Base-by-base conservation (phyloP, 2,329 filamentous ascomycete genomes). In the Pseudopithomyces chartarum region DNA sequence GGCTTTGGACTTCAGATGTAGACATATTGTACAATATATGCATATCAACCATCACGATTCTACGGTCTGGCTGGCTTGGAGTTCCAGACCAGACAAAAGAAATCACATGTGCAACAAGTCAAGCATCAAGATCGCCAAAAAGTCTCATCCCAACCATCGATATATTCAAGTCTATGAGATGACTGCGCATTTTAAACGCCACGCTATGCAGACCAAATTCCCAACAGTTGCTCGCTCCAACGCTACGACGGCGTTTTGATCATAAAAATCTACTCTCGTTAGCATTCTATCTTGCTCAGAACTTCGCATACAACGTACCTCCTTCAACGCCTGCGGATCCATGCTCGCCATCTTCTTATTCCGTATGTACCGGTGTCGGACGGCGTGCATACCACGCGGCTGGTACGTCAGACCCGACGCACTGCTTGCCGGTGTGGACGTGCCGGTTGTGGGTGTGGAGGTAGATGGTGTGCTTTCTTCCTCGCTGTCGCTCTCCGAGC, bases 271-370 rank as follows among this genome's bases (percentile, higher is more conserved):
- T 73, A 23, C 12, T 15, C 1, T 47, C 15, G 33, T 70, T 58
- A 71, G 63, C 42, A 39, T 10, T 3, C 5, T 26, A 17, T 10
- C n/a, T 19, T 22, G 19, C n/a, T 15, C 26, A 15, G 19, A 20
- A 17, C 19, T 36, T 22, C 6, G 17, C 2, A 6, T 42, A 43
- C 23, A 36, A 64, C 66, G 51, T 79, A 93, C 90, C 87, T 97
- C 92, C 74, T 93, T 94, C 70, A 98, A 78, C 13, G 92, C 91
- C 69, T 89, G 87, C 47, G 88, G 84, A 74, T 97, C 90, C 79
- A 92, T 84, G 56, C 92, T 85, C 2, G 93, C 92, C 79, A 89
- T 86, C 67, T 87, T 88, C 81, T 98, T 98, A 67, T 95, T 91
- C 55, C 89, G 89, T 68, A 98, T 97, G 75, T 93, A 91, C 58